Percentiles rank a stretch among this genome's conserved stretches.
These are phyloP conservation scores for Candolleomyces aberdarensis DNA, from an alignment of 768 basidiomycete species.

Conservation along the genomic window DNA sequence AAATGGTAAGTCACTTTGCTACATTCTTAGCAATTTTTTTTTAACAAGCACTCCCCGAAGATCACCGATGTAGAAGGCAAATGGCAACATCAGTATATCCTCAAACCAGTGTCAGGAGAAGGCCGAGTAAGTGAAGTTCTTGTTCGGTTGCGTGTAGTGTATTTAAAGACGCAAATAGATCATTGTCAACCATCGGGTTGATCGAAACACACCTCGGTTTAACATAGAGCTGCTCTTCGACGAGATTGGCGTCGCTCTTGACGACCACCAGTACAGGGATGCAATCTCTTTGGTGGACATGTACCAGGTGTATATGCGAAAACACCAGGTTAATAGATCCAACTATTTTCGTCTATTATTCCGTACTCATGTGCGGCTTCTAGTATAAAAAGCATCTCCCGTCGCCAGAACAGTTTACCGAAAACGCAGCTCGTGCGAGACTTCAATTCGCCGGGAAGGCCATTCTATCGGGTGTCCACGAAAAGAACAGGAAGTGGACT, in stretches of 20 bases:
- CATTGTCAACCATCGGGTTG: conserved; percentile 76
- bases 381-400: conserved; percentile 87
- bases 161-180: conserved; percentile 42
- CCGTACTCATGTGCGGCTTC: conserved; percentile 11
- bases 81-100: conserved; percentile 82
- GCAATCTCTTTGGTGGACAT: conserved; percentile 91
- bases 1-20: conserved; percentile 50
- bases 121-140: conserved; percentile 60
- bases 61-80: conserved; percentile 47
- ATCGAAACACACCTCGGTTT: conserved; percentile 74
- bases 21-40: neutral
- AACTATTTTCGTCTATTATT: neutral
- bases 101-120: conserved; percentile 94
- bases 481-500: conserved; percentile 82
- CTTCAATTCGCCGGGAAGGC: conserved; percentile 77
- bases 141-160: conserved; percentile 4
- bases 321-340: conserved; percentile 56
- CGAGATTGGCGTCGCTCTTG: conserved; percentile 88
- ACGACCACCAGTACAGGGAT: conserved; percentile 93
- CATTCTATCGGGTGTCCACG: conserved; percentile 79
- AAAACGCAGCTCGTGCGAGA: conserved; percentile 63
- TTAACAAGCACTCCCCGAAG: conserved; percentile 17
- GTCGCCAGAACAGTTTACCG: conserved; percentile 50
- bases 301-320: conserved; percentile 92
- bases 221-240: conserved; percentile 88